Base-by-base conservation (phyloP, 805 yeast genomes). In the Saturnispora zaruensis region DNA sequence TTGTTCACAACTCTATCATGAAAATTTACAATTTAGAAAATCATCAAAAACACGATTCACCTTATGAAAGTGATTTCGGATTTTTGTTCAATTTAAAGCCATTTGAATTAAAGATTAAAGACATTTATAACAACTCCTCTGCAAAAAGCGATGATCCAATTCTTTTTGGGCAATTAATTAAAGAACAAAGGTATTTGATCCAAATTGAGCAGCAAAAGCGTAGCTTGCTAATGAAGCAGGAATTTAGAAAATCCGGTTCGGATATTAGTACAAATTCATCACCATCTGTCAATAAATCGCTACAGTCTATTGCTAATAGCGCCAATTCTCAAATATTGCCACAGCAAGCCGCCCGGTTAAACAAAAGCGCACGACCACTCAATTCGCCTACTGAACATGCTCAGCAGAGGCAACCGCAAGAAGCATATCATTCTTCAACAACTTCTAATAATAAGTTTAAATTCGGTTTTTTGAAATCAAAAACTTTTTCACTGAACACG, bases 401-500 rank as follows among this genome's bases (percentile, higher is more conserved):
- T 9, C 30, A 32, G 16, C 49, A 41, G 36, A 44, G 23, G 8
- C 48, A 6, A 23, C 50, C 20, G 5, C 53, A 30, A 16, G 30
- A 44, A 14, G 8, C 44, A 14, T 5, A 32, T 24, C 25, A 26
- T 33, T 7, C 53, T 16, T 20, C 53, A 33, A 28, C 49, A 16
- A 11, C 41, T 21, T 40, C 46, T 37, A 51, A 37, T 20, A 52
- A 40, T 4, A 61, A 60, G 32, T 64, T 62, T 42, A 65, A 57
- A 44, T 53, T 65, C 18, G 66, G 68, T 3, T 52, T 68, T 14
- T 58, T 68, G 30, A 61, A 59, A 14, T 69, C 79, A 1, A 72
- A 86, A 49, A 82, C 87, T 25, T 84, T 84, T 55, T 74, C 84
- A 1, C 69, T 79, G 42, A 75, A 72, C 55, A 76, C 66, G n/a